phyloP scores from a whole-genome alignment of 2,329 filamentous ascomycete species.

The Celoporthe dispersa region DNA sequence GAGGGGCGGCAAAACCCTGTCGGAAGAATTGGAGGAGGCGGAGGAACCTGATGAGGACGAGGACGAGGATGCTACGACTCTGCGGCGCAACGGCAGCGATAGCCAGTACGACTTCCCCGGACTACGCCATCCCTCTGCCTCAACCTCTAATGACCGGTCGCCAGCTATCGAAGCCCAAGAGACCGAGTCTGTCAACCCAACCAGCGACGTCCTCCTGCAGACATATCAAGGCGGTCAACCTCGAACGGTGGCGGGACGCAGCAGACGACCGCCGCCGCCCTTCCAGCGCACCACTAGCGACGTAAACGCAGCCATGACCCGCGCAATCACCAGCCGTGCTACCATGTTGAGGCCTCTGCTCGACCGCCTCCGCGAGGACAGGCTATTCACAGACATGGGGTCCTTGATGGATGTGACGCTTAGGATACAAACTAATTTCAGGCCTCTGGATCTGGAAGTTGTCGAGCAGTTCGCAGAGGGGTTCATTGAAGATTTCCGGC shows the following conservation, averaged over 20 bases:
- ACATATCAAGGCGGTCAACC: background rate
- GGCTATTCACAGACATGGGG: background rate
- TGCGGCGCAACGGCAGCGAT: background rate
- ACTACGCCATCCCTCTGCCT: background rate
- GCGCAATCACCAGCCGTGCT: too few relatives aligned
- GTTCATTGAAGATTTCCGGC: background rate
- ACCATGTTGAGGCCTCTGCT: slow-evolving; percentile 7
- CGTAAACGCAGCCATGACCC: background rate
- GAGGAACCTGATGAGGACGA: background rate
- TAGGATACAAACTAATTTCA: background rate
- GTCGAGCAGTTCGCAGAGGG: background rate
- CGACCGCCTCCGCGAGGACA: slow-evolving; percentile 1
- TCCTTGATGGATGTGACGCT: background rate
- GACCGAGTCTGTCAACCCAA: background rate
- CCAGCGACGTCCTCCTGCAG: background rate
- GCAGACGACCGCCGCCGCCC: background rate
- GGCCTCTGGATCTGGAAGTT: background rate
- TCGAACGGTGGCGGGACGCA: background rate
- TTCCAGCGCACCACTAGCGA: too few relatives aligned
- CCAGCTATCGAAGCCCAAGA: background rate
- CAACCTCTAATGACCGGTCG: background rate
- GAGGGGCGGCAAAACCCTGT: background rate
- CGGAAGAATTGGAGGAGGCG: background rate
- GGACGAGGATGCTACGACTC: background rate
- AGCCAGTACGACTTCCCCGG: background rate